phyloP scores from a whole-genome alignment of 164 flowering plant genomes.

The Malania oleifera region DNA sequence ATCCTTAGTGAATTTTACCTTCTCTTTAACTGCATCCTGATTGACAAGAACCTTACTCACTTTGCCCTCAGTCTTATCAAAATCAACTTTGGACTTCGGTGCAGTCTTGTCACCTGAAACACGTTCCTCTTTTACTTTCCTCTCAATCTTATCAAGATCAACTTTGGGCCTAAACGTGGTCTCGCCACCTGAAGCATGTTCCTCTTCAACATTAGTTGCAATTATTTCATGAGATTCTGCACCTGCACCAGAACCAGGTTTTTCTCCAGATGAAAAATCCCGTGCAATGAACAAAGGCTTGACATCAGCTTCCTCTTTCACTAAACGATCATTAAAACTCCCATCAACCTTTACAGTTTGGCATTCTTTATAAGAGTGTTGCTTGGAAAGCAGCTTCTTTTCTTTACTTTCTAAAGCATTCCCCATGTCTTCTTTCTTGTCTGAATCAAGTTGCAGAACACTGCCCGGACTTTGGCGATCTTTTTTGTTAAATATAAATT shows the following conservation, averaged over 20 bases:
- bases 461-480: constrained; percentile 13
- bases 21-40: constrained; percentile 16
- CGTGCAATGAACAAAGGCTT: constrained; percentile 8
- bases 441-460: constrained; percentile 17
- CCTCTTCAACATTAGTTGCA: constrained; percentile 8
- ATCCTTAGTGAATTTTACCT: constrained; percentile 20
- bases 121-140: too few relatives aligned
- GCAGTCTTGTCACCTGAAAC: too few relatives aligned
- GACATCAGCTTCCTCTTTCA: constrained; percentile 8
- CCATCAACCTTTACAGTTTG: constrained; percentile 5
- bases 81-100: too few relatives aligned
- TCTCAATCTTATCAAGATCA: too few relatives aligned
- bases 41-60: constrained; percentile 8
- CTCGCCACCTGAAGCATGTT: constrained; percentile 6
- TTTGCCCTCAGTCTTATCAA: constrained; percentile 8
- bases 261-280: constrained; percentile 12
- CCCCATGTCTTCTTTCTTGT: constrained; percentile 17
- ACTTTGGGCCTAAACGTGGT: background rate
- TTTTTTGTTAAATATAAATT: constrained; percentile 40
- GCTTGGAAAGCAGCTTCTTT: constrained; percentile 4
- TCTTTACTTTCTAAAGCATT: constrained; percentile 13
- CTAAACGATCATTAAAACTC: background rate
- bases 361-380: constrained; percentile 1
- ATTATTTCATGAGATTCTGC: background rate
- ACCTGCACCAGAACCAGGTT: background rate